phyloP scores from a whole-genome alignment of 2,329 filamentous ascomycete species.

The Geosmithia putterillii region DNA sequence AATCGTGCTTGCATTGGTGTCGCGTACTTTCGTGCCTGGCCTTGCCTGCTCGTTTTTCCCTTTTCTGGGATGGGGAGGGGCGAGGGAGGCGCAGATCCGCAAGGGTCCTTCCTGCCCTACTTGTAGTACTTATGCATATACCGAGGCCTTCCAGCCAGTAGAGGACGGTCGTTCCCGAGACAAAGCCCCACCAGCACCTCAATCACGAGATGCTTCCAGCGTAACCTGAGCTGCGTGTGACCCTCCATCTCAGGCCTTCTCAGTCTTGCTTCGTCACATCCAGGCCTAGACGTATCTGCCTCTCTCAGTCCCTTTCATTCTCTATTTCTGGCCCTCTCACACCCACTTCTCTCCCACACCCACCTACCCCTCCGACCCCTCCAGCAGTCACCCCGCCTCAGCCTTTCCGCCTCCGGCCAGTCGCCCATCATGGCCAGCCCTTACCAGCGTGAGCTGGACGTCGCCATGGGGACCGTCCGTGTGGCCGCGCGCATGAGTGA shows the following conservation, averaged over 20 bases:
- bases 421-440: conserved; percentile 24
- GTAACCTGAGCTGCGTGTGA: neutral
- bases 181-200: neutral
- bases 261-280: neutral
- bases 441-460: conserved; percentile 26
- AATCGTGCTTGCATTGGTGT: neutral
- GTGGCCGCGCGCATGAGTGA: conserved; percentile 36
- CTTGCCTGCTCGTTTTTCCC: neutral
- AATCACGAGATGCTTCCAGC: neutral
- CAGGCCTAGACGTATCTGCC: neutral
- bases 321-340: neutral
- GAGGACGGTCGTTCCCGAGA: neutral
- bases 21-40: neutral
- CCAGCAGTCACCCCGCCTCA: neutral
- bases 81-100: neutral
- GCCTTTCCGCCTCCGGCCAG: neutral
- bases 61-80: neutral
- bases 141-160: neutral
- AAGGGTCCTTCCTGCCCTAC: neutral
- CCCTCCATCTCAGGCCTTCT: neutral
- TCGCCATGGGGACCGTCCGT: conserved; percentile 28
- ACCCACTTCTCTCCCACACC: neutral
- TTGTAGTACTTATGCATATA: neutral
- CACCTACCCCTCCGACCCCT: neutral
- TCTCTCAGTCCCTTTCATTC: neutral